A percentile compares a stretch with the other conserved stretches of the same genome.
Conservation (phyloP, 2,329 filamentous ascomycete species). For the Dendryphion nanum region DNA sequence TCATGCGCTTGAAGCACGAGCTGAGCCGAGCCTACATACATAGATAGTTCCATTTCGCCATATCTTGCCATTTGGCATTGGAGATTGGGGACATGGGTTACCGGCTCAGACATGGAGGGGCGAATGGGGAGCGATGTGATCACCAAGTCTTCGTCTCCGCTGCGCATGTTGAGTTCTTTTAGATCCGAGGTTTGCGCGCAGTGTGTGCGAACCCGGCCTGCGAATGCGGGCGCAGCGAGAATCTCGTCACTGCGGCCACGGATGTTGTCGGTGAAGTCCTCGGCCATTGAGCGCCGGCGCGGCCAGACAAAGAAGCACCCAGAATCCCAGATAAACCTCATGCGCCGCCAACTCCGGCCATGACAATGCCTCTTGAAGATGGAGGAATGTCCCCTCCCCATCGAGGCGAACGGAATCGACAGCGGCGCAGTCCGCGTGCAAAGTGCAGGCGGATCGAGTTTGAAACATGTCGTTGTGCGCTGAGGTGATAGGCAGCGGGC, state of each 20-base stretch:
- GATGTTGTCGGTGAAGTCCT: slow-evolving; percentile 25
- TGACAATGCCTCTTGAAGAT: too few relatives aligned
- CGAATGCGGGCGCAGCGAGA: slow-evolving; percentile 9
- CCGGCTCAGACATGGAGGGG: too few relatives aligned
- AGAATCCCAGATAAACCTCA: too few relatives aligned
- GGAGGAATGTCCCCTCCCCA: too few relatives aligned
- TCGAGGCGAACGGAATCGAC: not conserved
- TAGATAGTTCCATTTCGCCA: slow-evolving; percentile 26
- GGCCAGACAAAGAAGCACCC: slow-evolving; percentile 23
- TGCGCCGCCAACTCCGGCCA: too few relatives aligned
- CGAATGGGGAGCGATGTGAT: too few relatives aligned
- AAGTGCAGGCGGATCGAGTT: slow-evolving; percentile 13
- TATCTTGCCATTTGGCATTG: too few relatives aligned
- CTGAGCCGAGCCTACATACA: slow-evolving; percentile 23
- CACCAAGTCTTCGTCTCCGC: too few relatives aligned
- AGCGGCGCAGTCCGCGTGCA: not conserved
- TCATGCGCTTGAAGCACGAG: too few relatives aligned
- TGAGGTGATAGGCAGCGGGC: slow-evolving; percentile 14
- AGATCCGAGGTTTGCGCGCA: slow-evolving; percentile 11
- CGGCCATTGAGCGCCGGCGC: slow-evolving; percentile 8
- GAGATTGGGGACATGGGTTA: too few relatives aligned
- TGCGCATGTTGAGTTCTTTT: too few relatives aligned
- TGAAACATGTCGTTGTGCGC: slow-evolving; percentile 13
- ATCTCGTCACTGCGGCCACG: slow-evolving; percentile 19
- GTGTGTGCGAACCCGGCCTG: slow-evolving; percentile 1